Base-by-base conservation (phyloP, 257 asterid genomes). In the Solanum sitiens region DNA sequence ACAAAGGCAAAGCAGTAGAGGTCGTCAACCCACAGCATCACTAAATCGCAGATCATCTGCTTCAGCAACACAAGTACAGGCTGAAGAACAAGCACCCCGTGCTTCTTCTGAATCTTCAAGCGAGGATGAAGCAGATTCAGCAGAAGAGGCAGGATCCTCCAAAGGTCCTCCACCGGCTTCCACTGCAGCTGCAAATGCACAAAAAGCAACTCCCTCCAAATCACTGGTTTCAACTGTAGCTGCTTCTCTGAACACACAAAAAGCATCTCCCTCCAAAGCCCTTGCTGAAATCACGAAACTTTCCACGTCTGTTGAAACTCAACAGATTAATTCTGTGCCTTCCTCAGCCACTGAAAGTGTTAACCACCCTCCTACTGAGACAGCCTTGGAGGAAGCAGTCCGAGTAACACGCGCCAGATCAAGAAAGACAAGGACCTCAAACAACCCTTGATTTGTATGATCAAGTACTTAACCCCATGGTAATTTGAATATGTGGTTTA, bases 231-330 rank as follows among this genome's bases (percentile, higher is more conserved):
- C 89, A 87, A 90, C 88, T 70, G 72, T 70, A 47, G 91, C 88
- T 89, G 86, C 92, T 87, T 86, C 91, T 74, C 56, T 88, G 63
- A 89, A 89, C n/a, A 94, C 94, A 71, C 94, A 85, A 75, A 97
- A 90, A 90, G 42, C 92, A 85, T 88, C 92, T n/a, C 92, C 93
- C 63, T 33, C 91, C 33, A 88, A 11, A 65, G 37, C 93, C 30
- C 83, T 88, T 61, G 21, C 89, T 0, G 94, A 90, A 88, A 90
- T 88, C 72, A 68, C 40, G 47, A 90, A 88, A 87, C 86, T 91
- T 87, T 84, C 90, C 4, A 63, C 72, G 2, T 70, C 87, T 13
- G 73, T 40, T 35, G 85, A 87, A 71, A 68, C 87, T 13, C 84
- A 27, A 53, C 87, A 83, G 84, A 83, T 87, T 20, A 67, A 83